Evolutionary conservation across 805 yeast genomes (phyloP).

Genomic region (Ogataea pignaliae): DNA sequence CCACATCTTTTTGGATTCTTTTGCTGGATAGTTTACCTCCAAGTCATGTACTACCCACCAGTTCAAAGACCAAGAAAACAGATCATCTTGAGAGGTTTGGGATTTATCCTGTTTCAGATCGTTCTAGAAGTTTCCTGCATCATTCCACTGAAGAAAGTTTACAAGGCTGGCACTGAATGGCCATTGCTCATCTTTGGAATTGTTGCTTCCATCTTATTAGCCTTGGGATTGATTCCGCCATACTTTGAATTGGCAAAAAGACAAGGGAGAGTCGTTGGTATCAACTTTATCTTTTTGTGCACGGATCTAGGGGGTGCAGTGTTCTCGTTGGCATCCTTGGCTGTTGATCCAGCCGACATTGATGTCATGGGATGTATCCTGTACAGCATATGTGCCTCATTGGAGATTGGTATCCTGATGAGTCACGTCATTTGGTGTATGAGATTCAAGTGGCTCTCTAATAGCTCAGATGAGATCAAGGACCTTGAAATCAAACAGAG

Average conservation of each 20-base stretch:
- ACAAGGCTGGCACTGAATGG: constrained; percentile 39
- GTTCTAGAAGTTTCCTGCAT: constrained; percentile 46
- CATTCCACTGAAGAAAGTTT: constrained; percentile 45
- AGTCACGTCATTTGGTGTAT: constrained; percentile 71
- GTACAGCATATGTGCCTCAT: constrained; percentile 64
- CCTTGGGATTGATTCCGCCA: constrained; percentile 51
- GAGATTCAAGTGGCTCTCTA: constrained; percentile 31
- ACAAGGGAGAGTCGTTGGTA: constrained; percentile 50
- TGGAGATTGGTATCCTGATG: constrained; percentile 73
- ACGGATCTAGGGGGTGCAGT: constrained; percentile 51
- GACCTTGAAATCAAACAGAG: constrained; percentile 2
- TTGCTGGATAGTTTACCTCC: constrained; percentile 44
- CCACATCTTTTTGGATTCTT: constrained; percentile 52
- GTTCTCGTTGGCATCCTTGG: constrained; percentile 61
- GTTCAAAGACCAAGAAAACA: constrained; percentile 28
- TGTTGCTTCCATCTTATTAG: constrained; percentile 44
- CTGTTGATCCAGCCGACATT: constrained; percentile 43
- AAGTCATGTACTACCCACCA: constrained; percentile 52
- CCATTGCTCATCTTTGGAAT: constrained; percentile 45
- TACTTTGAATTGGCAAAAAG: constrained; percentile 50
- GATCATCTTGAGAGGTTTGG: constrained; percentile 27
- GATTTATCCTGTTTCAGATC: constrained; percentile 34
- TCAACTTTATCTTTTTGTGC: constrained; percentile 46
- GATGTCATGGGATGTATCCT: constrained; percentile 79
- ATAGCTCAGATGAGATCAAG: neutral